Evolutionary conservation across 441 rosid species (phyloP).

Genomic region (Gossypium lobatum): DNA sequence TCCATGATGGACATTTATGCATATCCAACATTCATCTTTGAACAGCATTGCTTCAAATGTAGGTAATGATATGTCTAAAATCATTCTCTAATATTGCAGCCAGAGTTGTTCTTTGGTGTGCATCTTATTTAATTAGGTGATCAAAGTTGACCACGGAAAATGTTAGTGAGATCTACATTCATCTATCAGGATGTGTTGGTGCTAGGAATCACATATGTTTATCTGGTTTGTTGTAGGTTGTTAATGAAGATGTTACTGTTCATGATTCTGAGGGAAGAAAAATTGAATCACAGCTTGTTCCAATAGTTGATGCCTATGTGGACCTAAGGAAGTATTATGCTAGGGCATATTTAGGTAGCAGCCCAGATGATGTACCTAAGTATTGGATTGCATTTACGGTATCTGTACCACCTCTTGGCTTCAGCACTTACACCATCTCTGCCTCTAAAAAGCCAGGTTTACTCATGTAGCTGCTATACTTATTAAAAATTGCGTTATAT

Average conservation of each 20-base stretch:
- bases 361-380: conserved; percentile 57
- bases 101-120: not conserved
- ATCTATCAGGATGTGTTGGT: not conserved
- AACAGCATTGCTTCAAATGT: not conserved
- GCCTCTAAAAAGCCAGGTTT: conserved; percentile 62
- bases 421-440: conserved; percentile 76
- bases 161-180: conserved; percentile 5
- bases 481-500: conserved; percentile 11
- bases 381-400: conserved; percentile 85
- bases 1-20: not conserved
- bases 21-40: not conserved
- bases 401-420: conserved; percentile 90
- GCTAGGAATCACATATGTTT: conserved; percentile 10
- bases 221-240: conserved; percentile 46
- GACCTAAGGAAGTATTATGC: conserved; percentile 67
- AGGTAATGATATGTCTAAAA: not conserved
- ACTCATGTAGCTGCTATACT: conserved; percentile 4
- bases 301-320: conserved; percentile 48
- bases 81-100: not conserved
- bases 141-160: not conserved
- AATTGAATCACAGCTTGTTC: conserved; percentile 83
- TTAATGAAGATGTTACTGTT: conserved; percentile 54
- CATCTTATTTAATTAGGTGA: not conserved
- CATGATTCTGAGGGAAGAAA: conserved; percentile 75
- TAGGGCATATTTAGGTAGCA: conserved; percentile 70